phyloP scores from a whole-genome alignment of 805 yeast species.

The Starmera quercuum region DNA sequence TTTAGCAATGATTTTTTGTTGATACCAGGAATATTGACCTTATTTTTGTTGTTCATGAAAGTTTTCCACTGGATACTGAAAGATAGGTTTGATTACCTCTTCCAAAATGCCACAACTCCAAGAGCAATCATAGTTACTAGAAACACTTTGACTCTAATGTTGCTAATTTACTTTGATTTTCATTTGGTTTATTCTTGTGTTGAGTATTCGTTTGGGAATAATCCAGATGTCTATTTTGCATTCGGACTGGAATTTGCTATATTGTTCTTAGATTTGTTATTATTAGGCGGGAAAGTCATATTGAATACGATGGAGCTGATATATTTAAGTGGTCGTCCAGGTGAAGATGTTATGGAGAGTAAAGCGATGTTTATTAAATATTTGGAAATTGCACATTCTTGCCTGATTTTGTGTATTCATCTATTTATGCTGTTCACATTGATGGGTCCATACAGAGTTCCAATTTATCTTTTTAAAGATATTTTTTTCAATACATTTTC shows the following conservation, averaged over 20 bases:
- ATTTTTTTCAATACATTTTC: slow-evolving; percentile 28
- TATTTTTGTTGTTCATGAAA: slow-evolving; percentile 42
- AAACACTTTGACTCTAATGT: slow-evolving; percentile 34
- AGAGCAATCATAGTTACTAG: slow-evolving; percentile 27
- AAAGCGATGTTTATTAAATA: slow-evolving; percentile 53
- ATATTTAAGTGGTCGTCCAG: slow-evolving; percentile 36
- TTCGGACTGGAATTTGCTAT: slow-evolving; percentile 75
- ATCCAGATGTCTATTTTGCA: slow-evolving; percentile 50
- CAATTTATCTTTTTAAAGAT: slow-evolving; percentile 43
- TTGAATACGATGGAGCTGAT: slow-evolving; percentile 51
- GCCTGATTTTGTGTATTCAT: slow-evolving; percentile 38
- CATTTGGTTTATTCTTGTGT: slow-evolving; percentile 45
- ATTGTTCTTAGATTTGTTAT: slow-evolving; percentile 45
- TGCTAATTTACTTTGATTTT: slow-evolving; percentile 44
- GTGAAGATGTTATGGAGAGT: slow-evolving; percentile 68
- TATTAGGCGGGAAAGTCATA: slow-evolving; percentile 35
- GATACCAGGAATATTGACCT: slow-evolving; percentile 31
- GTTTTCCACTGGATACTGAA: slow-evolving; percentile 70
- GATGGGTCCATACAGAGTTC: slow-evolving; percentile 35
- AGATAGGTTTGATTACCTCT: slow-evolving; percentile 38
- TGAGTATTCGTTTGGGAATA: slow-evolving; percentile 28
- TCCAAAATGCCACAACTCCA: slow-evolving; percentile 33
- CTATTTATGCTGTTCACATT: slow-evolving; percentile 39
- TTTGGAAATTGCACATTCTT: slow-evolving; percentile 44
- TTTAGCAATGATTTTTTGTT: slow-evolving; percentile 41